These are phyloP conservation scores for Cryphonectria carpinicola DNA, from an alignment of 2,329 filamentous ascomycete genomes.

Conservation along the genomic window DNA sequence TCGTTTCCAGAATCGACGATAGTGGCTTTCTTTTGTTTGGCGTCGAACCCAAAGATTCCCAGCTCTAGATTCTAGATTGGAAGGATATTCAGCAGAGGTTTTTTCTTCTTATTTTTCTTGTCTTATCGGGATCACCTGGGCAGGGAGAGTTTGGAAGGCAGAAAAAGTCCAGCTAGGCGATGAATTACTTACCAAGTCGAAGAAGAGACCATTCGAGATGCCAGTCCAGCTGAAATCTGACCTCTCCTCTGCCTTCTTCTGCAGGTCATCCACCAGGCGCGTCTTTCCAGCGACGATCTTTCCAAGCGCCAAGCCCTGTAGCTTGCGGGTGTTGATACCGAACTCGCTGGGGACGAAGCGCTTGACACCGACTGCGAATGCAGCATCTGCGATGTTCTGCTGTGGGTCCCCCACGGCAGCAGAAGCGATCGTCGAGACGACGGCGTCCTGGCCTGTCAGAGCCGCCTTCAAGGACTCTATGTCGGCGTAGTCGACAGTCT, in stretches of 20 bases:
- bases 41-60: slow-evolving; percentile 57
- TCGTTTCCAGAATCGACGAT: slow-evolving; percentile 62
- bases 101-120: slow-evolving; percentile 32
- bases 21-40: slow-evolving; percentile 51
- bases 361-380: slow-evolving; percentile 58
- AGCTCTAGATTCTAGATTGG: slow-evolving; percentile 39
- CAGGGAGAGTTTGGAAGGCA: background rate
- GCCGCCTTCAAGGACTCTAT: slow-evolving; percentile 48
- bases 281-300: slow-evolving; percentile 37
- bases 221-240: slow-evolving; percentile 61
- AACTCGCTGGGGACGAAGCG: slow-evolving; percentile 64
- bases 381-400: slow-evolving; percentile 56
- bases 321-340: slow-evolving; percentile 39
- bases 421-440: slow-evolving; percentile 54
- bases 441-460: slow-evolving; percentile 58
- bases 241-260: slow-evolving; percentile 49
- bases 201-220: slow-evolving; percentile 61
- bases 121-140: background rate
- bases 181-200: slow-evolving; percentile 57
- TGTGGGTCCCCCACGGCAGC: slow-evolving; percentile 47
- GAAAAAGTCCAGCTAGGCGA: background rate
- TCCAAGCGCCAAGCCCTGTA: slow-evolving; percentile 34
- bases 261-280: slow-evolving; percentile 54
- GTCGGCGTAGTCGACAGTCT: slow-evolving; percentile 50
- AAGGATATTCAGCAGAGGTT: slow-evolving; percentile 32